Percentiles rank a stretch among this genome's conserved stretches.
Conservation (phyloP, 176 grass and related monocot genomes). For the Paspalum notatum region DNA sequence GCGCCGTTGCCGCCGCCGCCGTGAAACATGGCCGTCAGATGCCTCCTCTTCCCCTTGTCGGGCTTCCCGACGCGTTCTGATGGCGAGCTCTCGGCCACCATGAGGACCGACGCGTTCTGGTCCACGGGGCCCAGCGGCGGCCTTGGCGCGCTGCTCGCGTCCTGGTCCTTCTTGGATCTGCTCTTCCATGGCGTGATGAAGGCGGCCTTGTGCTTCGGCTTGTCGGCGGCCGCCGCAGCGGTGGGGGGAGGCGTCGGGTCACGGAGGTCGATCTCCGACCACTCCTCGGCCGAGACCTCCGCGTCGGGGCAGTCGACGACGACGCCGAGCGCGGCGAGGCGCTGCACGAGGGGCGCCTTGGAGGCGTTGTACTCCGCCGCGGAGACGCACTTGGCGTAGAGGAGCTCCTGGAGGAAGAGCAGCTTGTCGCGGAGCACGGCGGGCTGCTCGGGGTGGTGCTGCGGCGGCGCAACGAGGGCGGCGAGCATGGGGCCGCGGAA, state of each 20-base stretch:
- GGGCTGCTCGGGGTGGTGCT: conserved; percentile 57
- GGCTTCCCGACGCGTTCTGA: conserved; percentile 23
- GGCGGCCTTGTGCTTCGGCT: conserved; percentile 62
- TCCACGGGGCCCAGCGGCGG: conserved; percentile 49
- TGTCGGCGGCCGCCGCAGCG: conserved; percentile 34
- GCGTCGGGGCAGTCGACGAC: conserved; percentile 74
- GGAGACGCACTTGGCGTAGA: conserved; percentile 79
- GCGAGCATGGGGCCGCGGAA: conserved; percentile 75
- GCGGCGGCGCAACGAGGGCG: conserved; percentile 52
- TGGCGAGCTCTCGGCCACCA: conserved; percentile 57
- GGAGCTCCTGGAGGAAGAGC: conserved; percentile 95
- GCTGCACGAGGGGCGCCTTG: conserved; percentile 74
- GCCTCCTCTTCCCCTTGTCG: conserved; percentile 64
- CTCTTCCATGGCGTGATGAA: conserved; percentile 66
- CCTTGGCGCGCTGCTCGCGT: not conserved
- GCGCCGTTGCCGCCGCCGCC: conserved; percentile 20
- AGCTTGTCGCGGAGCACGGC: conserved; percentile 79
- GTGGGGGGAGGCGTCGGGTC: conserved; percentile 44
- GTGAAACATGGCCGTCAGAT: conserved; percentile 52
- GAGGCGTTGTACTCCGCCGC: conserved; percentile 77
- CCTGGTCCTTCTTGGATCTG: conserved; percentile 66
- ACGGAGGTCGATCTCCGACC: conserved; percentile 86
- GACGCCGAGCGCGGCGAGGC: conserved; percentile 73
- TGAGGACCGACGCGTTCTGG: conserved; percentile 53
- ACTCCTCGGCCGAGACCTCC: conserved; percentile 63